These are phyloP conservation scores for Austroboletus sp. DNA, from an alignment of 1,284 basidiomycete genomes.

Conservation along the genomic window DNA sequence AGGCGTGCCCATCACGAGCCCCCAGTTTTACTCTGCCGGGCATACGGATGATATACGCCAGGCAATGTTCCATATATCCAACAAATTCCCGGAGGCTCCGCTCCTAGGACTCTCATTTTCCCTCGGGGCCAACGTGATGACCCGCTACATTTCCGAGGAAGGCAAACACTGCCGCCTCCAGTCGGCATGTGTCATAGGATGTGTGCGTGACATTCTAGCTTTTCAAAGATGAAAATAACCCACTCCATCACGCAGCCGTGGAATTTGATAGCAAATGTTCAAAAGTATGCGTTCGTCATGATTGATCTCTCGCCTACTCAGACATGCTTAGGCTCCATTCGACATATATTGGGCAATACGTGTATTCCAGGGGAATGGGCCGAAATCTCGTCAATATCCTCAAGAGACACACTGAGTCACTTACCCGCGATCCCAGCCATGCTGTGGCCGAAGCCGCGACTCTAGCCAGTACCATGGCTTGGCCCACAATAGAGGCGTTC, in stretches of 20 bases:
- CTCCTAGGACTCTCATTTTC: conserved; percentile 89
- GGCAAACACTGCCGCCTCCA: conserved; percentile 69
- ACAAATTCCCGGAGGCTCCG: conserved; percentile 72
- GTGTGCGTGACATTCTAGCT: conserved; percentile 44
- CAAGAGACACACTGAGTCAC: conserved; percentile 49
- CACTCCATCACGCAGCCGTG: conserved; percentile 53
- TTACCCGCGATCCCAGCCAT: conserved; percentile 49
- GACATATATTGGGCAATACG: conserved; percentile 56
- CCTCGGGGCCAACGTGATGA: conserved; percentile 86
- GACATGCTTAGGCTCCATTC: conserved; percentile 47
- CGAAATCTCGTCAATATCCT: conserved; percentile 68
- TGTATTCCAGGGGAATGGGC: conserved; percentile 84
- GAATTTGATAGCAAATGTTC: conserved; percentile 59
- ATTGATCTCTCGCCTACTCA: conserved; percentile 14
- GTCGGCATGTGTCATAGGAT: conserved; percentile 74
- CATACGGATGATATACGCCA: conserved; percentile 83
- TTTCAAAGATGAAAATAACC: conserved; percentile 11
- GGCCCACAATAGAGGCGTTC: conserved; percentile 54
- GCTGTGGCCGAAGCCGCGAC: conserved; percentile 45
- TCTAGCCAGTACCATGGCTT: conserved; percentile 41
- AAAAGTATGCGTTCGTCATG: conserved; percentile 38
- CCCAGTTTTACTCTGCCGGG: conserved; percentile 81
- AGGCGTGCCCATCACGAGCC: conserved; percentile 72
- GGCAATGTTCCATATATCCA: conserved; percentile 71
- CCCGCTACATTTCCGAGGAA: conserved; percentile 88